Percentiles rank a stretch among this genome's conserved stretches.
Conservation (phyloP, 176 grass and related monocot species). For the Oryza glumipatula region DNA sequence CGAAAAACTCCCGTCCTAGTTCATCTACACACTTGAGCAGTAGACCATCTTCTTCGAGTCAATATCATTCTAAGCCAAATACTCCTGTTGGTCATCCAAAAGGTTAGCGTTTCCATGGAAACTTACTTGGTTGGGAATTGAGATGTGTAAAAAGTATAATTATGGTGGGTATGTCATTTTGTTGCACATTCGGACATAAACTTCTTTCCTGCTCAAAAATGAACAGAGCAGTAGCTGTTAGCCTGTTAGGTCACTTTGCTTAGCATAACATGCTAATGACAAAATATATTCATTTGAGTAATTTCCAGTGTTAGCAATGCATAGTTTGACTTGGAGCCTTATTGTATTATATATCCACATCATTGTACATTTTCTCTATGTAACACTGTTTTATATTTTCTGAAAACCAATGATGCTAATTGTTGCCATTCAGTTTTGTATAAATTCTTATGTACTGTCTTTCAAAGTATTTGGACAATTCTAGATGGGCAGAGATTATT, state of each 20-base stretch:
- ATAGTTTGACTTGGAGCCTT: neutral
- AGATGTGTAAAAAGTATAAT: conserved; percentile 26
- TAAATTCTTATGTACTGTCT: neutral
- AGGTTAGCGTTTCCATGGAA: conserved; percentile 36
- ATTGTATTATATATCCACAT: conserved; percentile 4
- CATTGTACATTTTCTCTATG: neutral
- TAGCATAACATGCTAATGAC: neutral
- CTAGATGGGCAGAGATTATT: neutral
- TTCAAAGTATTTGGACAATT: neutral
- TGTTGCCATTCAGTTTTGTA: neutral
- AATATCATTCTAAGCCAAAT: conserved; percentile 27
- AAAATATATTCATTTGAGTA: neutral
- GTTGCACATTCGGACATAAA: neutral
- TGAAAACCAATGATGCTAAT: conserved; percentile 28
- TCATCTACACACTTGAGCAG: neutral
- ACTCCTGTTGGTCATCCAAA: conserved; percentile 48
- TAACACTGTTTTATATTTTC: neutral
- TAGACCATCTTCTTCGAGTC: conserved; percentile 38
- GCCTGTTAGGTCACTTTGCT: conserved; percentile 14
- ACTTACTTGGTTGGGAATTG: neutral
- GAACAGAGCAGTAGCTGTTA: neutral
- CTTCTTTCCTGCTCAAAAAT: conserved; percentile 9
- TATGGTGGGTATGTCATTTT: neutral
- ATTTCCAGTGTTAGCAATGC: neutral
- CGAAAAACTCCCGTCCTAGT: conserved; percentile 21